A percentile compares a stretch with the other conserved stretches of the same genome.
phyloP scores from a whole-genome alignment of 495 filamentous ascomycete species.

The Penicillium nucicola region DNA sequence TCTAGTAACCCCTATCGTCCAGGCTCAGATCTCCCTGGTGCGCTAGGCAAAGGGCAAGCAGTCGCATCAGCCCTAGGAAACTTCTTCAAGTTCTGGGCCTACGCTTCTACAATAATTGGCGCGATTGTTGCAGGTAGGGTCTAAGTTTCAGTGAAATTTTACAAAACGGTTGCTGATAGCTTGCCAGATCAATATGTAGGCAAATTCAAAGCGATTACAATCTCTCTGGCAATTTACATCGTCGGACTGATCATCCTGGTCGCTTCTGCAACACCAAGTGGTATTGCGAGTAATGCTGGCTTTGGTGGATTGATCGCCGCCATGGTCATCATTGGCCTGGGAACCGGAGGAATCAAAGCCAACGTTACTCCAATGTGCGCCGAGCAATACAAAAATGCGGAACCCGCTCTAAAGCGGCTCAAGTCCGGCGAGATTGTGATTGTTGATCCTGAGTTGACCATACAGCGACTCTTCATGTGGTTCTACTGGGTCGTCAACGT shows the following conservation, averaged over 20 bases:
- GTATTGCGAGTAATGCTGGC: background rate
- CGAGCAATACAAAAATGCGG: constrained; percentile 39
- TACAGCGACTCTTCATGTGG: constrained; percentile 28
- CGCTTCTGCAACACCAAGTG: constrained; percentile 50
- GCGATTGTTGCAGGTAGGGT: constrained; percentile 28
- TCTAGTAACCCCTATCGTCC: constrained; percentile 14
- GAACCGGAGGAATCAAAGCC: constrained; percentile 51
- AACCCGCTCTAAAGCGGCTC: constrained; percentile 33
- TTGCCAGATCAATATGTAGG: constrained; percentile 28
- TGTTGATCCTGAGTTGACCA: constrained; percentile 59
- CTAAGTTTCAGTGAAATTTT: background rate
- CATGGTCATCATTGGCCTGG: constrained; percentile 30
- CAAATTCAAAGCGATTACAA: constrained; percentile 52
- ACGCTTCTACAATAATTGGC: constrained; percentile 33
- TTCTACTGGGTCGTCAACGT: constrained; percentile 32
- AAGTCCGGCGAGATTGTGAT: constrained; percentile 56
- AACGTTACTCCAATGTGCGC: constrained; percentile 54
- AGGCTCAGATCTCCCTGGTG: constrained; percentile 9
- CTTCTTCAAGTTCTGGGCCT: constrained; percentile 26
- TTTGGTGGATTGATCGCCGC: constrained; percentile 8
- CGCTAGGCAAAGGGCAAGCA: constrained; percentile 10
- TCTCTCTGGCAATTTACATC: constrained; percentile 50
- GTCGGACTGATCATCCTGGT: constrained; percentile 60
- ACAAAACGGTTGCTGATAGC: background rate
- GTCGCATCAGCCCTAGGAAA: constrained; percentile 12